These are phyloP conservation scores for Phragmites australis DNA, from an alignment of 176 grass and related monocot species.

Conservation along the genomic window DNA sequence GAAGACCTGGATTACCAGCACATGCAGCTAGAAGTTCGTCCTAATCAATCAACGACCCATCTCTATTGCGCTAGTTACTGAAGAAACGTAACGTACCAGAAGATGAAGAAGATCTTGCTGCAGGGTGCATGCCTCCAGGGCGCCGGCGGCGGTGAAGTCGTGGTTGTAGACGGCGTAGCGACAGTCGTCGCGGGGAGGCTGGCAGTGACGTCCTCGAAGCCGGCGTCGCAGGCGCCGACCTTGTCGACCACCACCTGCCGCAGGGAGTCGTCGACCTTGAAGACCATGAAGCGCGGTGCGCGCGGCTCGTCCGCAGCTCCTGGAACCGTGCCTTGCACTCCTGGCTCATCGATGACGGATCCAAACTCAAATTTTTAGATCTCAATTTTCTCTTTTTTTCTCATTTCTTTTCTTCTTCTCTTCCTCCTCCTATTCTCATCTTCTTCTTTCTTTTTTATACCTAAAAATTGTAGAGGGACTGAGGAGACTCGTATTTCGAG, in stretches of 20 bases:
- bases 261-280: conserved; percentile 55
- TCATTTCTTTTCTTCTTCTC: no score
- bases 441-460: no score
- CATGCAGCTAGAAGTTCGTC: neutral
- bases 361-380: no score
- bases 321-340: conserved; percentile 51
- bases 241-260: conserved; percentile 55
- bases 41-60: no score
- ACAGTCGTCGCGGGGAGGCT: conserved; percentile 58
- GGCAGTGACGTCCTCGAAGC: conserved; percentile 44
- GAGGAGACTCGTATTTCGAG: no score
- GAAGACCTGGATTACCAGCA: conserved; percentile 31
- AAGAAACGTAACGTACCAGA: conserved; percentile 45
- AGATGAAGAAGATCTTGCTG: conserved; percentile 64
- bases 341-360: conserved; percentile 50
- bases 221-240: conserved; percentile 32
- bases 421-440: no score
- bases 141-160: conserved; percentile 61
- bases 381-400: no score
- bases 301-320: conserved; percentile 42
- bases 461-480: no score
- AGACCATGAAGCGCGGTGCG: conserved; percentile 64
- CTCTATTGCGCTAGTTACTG: no score
- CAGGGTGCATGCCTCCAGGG: no score
- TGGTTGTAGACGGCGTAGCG: conserved; percentile 67